Evolutionary conservation across 768 basidiomycete species (phyloP).

Genomic region (Collybia sordida): DNA sequence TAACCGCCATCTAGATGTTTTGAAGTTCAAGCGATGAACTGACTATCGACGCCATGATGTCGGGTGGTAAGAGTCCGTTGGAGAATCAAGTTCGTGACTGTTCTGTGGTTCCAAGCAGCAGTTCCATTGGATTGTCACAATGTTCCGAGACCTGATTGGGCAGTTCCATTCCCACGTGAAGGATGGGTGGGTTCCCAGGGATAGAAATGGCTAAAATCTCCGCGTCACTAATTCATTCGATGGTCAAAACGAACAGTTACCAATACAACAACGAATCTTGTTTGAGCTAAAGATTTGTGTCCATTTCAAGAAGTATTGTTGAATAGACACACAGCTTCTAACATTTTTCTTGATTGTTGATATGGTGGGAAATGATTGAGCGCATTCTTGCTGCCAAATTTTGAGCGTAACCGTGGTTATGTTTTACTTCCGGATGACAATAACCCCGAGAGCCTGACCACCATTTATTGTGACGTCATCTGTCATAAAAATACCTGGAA

Average conservation of each 20-base stretch:
- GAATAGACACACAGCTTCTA: neutral
- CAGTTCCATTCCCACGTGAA: too few relatives aligned
- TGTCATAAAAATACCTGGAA: neutral
- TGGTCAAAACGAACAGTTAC: neutral
- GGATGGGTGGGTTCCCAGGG: too few relatives aligned
- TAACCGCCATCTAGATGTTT: neutral
- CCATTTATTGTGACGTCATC: neutral
- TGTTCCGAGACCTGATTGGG: too few relatives aligned
- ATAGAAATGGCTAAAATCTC: too few relatives aligned
- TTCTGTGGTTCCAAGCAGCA: too few relatives aligned
- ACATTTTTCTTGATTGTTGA: neutral
- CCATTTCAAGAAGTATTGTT: neutral
- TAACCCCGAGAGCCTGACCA: conserved; percentile 2
- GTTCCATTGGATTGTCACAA: too few relatives aligned
- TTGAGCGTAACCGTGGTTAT: neutral
- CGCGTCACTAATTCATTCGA: neutral
- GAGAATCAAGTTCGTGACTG: too few relatives aligned
- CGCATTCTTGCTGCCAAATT: neutral
- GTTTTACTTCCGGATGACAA: conserved; percentile 1
- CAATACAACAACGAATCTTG: neutral
- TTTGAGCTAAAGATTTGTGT: neutral
- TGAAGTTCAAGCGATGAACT: neutral
- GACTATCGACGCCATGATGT: neutral
- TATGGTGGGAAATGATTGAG: neutral
- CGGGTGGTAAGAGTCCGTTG: neutral